A percentile compares a stretch with the other conserved stretches of the same genome.
Conservation (phyloP, 176 grass and related monocot genomes). For the Oryza australiensis region DNA sequence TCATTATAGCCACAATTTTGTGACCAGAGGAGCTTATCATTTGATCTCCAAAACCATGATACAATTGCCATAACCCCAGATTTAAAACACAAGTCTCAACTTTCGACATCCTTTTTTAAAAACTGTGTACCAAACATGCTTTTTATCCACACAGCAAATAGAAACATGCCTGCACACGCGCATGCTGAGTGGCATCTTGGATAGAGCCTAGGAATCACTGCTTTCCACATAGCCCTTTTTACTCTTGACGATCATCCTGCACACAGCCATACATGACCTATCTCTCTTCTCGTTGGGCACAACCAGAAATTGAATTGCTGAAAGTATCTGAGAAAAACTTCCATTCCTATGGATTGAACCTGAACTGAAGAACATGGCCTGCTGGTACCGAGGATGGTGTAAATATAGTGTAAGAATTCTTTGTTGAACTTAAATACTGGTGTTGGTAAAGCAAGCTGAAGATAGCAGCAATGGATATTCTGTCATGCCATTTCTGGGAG, state of each 20-base stretch:
- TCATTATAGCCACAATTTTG: no score
- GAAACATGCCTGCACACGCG: neutral
- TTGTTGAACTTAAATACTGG: neutral
- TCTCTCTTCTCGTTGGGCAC: no score
- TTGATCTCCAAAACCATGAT: neutral
- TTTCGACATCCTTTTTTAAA: neutral
- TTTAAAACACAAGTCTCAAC: neutral
- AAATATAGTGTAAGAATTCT: conserved; percentile 3
- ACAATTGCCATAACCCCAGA: neutral
- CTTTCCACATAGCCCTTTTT: neutral
- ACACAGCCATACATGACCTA: neutral
- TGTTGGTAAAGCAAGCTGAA: neutral
- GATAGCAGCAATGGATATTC: neutral
- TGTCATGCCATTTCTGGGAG: neutral
- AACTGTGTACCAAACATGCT: neutral
- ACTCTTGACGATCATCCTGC: no score
- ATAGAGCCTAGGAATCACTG: neutral
- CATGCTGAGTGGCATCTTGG: neutral
- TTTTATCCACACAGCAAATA: neutral
- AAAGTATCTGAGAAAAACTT: neutral
- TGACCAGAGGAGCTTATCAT: neutral
- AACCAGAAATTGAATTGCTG: no score
- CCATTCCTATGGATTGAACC: neutral
- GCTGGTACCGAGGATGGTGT: neutral
- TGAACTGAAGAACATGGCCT: neutral